Percentiles rank a stretch among this genome's conserved stretches.
These are phyloP conservation scores for Jatropha curcas DNA, from an alignment of 345 rosid genomes.

Conservation along the genomic window DNA sequence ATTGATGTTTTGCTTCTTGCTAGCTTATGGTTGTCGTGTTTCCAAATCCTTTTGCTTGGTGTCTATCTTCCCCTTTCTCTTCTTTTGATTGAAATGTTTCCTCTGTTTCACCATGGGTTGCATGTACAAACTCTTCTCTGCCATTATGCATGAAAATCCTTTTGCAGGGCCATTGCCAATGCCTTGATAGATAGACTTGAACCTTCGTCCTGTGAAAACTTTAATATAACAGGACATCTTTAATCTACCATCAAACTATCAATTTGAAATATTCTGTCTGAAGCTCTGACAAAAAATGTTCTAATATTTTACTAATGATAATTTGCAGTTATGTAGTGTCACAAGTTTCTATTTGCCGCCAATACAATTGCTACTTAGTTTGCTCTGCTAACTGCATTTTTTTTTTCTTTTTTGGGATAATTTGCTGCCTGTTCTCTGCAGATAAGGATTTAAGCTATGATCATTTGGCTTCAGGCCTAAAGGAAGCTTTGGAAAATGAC, in stretches of 20 bases:
- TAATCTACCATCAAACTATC: no score
- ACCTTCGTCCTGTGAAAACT: no score
- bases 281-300: no score
- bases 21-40: neutral
- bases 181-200: no score
- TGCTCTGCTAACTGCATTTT: neutral
- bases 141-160: neutral
- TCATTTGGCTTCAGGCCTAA: constrained; percentile 63
- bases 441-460: constrained; percentile 68
- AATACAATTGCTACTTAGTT: neutral
- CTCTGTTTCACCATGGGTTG: no score
- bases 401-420: neutral
- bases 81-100: neutral
- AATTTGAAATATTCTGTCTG: no score
- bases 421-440: constrained; percentile 8
- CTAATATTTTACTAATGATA: no score
- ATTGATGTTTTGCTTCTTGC: neutral
- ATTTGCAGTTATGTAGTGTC: no score
- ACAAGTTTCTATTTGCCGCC: neutral
- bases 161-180: no score
- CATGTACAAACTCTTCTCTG: neutral
- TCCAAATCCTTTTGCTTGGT: neutral
- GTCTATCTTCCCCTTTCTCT: neutral
- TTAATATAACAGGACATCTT: no score
- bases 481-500: constrained; percentile 65